phyloP scores from a whole-genome alignment of 1,284 basidiomycete genomes.

The Vanrija pseudolonga region DNA sequence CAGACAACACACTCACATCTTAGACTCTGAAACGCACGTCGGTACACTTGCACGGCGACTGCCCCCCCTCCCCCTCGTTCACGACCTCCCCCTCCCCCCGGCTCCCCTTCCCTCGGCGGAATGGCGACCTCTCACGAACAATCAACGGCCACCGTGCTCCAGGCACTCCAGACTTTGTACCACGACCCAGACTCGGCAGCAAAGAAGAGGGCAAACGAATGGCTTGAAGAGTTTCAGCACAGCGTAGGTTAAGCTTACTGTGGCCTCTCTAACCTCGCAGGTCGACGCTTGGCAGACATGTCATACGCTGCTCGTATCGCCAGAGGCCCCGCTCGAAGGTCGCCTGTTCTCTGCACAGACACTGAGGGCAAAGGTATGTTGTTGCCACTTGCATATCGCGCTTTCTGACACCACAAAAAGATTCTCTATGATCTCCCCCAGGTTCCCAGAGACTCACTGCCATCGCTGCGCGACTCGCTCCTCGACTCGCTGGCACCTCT shows the following conservation, averaged over 20 bases:
- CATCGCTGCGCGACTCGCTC: slow-evolving; percentile 82
- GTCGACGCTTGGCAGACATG: slow-evolving; percentile 94
- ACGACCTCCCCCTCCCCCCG: not conserved
- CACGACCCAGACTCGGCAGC: slow-evolving; percentile 70
- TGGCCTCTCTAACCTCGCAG: slow-evolving; percentile 51
- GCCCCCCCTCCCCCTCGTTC: not conserved
- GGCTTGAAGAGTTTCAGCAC: slow-evolving; percentile 95
- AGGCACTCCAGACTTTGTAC: slow-evolving; percentile 55
- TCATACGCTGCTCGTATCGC: slow-evolving; percentile 79
- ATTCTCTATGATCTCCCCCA: slow-evolving; percentile 93
- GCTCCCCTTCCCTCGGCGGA: slow-evolving; percentile 3
- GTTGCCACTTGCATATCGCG: not conserved
- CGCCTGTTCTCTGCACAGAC: slow-evolving; percentile 96
- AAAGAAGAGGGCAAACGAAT: slow-evolving; percentile 79
- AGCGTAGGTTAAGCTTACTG: slow-evolving; percentile 63
- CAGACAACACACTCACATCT: no score
- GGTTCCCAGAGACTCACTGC: slow-evolving; percentile 67
- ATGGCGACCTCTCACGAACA: slow-evolving; percentile 24
- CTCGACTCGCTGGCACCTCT: slow-evolving; percentile 66
- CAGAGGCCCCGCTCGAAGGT: slow-evolving; percentile 73
- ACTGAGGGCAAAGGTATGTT: slow-evolving; percentile 82
- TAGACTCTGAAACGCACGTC: no score
- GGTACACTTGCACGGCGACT: no score
- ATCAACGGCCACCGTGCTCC: slow-evolving; percentile 36
- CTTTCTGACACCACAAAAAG: slow-evolving; percentile 50